A percentile compares a stretch with the other conserved stretches of the same genome.
Evolutionary conservation across 441 rosid species (phyloP).

Genomic region (Daphne laureola): DNA sequence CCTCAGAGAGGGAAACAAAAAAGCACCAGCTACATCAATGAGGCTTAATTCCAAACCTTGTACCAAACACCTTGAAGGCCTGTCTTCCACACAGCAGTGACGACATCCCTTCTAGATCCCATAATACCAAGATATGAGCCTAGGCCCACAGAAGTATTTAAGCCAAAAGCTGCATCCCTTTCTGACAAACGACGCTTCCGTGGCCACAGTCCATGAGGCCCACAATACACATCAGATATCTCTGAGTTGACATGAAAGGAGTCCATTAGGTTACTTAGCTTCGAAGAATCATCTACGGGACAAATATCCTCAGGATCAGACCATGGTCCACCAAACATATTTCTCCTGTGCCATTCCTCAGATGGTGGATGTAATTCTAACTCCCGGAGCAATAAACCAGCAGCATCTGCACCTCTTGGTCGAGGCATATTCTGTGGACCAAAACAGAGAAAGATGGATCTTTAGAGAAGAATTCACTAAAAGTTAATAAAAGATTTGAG

Average conservation of each 20-base stretch:
- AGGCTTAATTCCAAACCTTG: conserved; percentile 41
- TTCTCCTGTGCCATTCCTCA: conserved; percentile 98
- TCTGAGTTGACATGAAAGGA: conserved; percentile 38
- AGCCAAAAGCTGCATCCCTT: conserved; percentile 98
- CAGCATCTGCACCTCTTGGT: conserved; percentile 99
- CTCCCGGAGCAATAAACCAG: conserved; percentile 92
- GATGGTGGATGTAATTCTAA: conserved; percentile 97
- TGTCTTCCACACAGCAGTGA: conserved; percentile 94
- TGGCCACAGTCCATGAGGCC: conserved; percentile 85
- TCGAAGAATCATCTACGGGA: conserved; percentile 41
- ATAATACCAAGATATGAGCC: conserved; percentile 98
- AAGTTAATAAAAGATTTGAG: conserved; percentile 1
- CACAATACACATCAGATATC: conserved; percentile 46
- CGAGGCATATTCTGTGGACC: conserved; percentile 88
- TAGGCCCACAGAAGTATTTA: conserved; percentile 85
- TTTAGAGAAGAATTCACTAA: conserved; percentile 1
- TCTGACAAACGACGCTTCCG: conserved; percentile 95
- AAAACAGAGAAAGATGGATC: conserved; percentile 11
- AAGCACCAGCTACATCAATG: background rate
- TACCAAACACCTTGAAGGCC: conserved; percentile 97
- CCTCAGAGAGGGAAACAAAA: background rate
- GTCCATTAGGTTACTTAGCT: conserved; percentile 32
- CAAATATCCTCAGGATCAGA: conserved; percentile 71
- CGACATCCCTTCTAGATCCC: conserved; percentile 99
- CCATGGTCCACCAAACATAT: conserved; percentile 97